A percentile compares a stretch with the other conserved stretches of the same genome.
phyloP scores from a whole-genome alignment of 1,284 basidiomycete genomes.

The Vanrija sp. region DNA sequence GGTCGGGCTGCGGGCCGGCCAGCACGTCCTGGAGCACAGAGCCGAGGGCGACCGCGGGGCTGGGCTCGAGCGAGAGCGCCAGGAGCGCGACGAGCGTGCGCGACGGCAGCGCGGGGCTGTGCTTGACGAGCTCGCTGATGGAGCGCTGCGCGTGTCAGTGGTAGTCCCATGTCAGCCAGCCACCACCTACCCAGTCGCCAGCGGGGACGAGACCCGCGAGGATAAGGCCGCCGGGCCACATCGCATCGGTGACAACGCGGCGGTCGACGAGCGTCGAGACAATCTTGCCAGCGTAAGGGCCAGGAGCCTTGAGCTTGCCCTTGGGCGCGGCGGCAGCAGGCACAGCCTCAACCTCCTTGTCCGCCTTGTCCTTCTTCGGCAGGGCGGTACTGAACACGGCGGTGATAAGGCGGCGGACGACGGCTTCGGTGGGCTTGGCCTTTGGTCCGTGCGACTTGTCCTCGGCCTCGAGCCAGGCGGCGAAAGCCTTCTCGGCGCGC shows the following conservation, averaged over 20 bases:
- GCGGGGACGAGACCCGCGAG: constrained; percentile 31
- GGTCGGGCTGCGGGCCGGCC: constrained; percentile 31
- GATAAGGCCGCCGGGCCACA: constrained; percentile 37
- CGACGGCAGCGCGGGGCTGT: constrained; percentile 31
- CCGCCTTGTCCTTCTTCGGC: not conserved
- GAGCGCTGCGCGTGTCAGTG: constrained; percentile 10
- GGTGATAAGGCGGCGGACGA: constrained; percentile 11
- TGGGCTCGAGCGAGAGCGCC: constrained; percentile 15
- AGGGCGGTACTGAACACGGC: constrained; percentile 26
- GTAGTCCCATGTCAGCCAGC: constrained; percentile 23
- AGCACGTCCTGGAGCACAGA: constrained; percentile 27
- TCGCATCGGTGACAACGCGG: constrained; percentile 31
- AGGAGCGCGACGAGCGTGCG: constrained; percentile 30
- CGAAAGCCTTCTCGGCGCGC: constrained; percentile 15
- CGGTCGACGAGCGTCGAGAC: constrained; percentile 27
- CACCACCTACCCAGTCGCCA: constrained; percentile 42
- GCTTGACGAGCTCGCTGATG: constrained; percentile 10
- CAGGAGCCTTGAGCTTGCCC: constrained; percentile 10
- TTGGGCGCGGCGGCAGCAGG: not conserved
- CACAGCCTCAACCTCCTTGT: not conserved
- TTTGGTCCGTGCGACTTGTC: not conserved
- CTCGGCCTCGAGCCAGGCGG: constrained; percentile 15
- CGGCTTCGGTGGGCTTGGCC: not conserved
- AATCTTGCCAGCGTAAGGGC: constrained; percentile 30
- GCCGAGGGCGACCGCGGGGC: constrained; percentile 14